A percentile compares a stretch with the other conserved stretches of the same genome.
phyloP scores from a whole-genome alignment of 345 rosid species.

The Punica granatum region DNA sequence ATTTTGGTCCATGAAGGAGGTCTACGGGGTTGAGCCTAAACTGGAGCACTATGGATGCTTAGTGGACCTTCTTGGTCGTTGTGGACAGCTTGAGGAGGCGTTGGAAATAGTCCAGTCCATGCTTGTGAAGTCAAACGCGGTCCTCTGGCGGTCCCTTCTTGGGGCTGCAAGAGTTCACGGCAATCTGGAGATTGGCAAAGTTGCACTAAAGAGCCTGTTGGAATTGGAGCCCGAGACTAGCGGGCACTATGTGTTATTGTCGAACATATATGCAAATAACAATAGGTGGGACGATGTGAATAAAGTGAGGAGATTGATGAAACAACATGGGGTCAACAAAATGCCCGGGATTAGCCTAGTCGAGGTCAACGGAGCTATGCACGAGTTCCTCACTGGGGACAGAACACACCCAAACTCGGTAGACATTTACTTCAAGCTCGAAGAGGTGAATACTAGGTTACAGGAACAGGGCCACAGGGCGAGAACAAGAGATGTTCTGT shows the following conservation, averaged over 20 bases:
- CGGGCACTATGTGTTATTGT: slow-evolving; percentile 55
- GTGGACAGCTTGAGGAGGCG: slow-evolving; percentile 45
- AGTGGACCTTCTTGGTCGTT: slow-evolving; percentile 57
- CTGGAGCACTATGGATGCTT: slow-evolving; percentile 62
- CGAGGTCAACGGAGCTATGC: slow-evolving; percentile 32
- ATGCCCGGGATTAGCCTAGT: slow-evolving; percentile 49
- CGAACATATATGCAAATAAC: slow-evolving; percentile 52
- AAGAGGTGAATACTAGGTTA: slow-evolving; percentile 19
- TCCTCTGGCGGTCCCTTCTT: slow-evolving; percentile 57
- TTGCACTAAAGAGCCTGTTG: slow-evolving; percentile 37
- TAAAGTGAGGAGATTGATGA: slow-evolving; percentile 53
- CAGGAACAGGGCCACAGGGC: slow-evolving; percentile 24
- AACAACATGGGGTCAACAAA: slow-evolving; percentile 36
- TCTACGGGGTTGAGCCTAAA: slow-evolving; percentile 36
- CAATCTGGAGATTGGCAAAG: slow-evolving; percentile 37
- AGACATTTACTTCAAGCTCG: slow-evolving; percentile 29
- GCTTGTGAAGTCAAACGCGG: slow-evolving; percentile 61
- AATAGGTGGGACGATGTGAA: slow-evolving; percentile 53
- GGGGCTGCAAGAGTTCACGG: slow-evolving; percentile 57
- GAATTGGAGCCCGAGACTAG: slow-evolving; percentile 45
- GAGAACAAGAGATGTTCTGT: slow-evolving; percentile 23
- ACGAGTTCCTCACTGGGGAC: slow-evolving; percentile 36
- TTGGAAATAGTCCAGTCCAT: slow-evolving; percentile 36
- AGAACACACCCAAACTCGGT: slow-evolving; percentile 22
- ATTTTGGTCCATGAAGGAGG: slow-evolving; percentile 39